Base-by-base conservation (phyloP, 176 grass and related monocot genomes). In the Puya raimondii region DNA sequence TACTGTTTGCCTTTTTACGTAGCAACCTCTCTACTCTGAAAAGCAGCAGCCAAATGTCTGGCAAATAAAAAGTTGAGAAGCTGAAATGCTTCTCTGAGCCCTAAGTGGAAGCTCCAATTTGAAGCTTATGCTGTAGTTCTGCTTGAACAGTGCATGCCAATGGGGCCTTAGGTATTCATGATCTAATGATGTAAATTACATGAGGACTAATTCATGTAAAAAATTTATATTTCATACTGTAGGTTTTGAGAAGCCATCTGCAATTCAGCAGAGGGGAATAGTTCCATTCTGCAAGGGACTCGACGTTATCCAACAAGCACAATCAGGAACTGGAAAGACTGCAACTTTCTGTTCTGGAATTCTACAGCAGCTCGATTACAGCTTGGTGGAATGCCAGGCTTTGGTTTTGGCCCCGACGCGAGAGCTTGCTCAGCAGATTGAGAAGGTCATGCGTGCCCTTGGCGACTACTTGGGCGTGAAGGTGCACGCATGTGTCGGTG, bases 191-290 rank as follows among this genome's bases (percentile, higher is more conserved):
- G 20, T n/a, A 50, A 1, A 12, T 17, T 12, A 50, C 76, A 51
- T 6, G 53, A 76, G 17, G 49, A 12, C 2, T 13, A 2, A 29
- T 76, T 21, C 20, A 9, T 48, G 12, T 58, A 12, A 50, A 25
- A 10, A 11, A 12, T 69, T 7, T 42, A 5, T 50, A 10, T 72
- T 68, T 75, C 23, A 47, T 16, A 72, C 65, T 66, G 21, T 48
- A 91, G 89, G 89, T 80, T 92, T 92, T 85, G 90, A 93, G 83
- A 93, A 93, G 33, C 90, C 90, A 64, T 93, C 90, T 9, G 90
- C 90, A 11, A 93, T 93, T 67, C 90, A 93, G 76, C 90, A 93
- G 42, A 85, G 90, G 50, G 90, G 90, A 21, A 93, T 93, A 48
- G 86, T 93, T 22, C 90, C 90, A 2, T 93, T 93, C 68, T 88